Conservation (phyloP, 2,329 filamentous ascomycete species). For the Monilinia aucupariae region DNA sequence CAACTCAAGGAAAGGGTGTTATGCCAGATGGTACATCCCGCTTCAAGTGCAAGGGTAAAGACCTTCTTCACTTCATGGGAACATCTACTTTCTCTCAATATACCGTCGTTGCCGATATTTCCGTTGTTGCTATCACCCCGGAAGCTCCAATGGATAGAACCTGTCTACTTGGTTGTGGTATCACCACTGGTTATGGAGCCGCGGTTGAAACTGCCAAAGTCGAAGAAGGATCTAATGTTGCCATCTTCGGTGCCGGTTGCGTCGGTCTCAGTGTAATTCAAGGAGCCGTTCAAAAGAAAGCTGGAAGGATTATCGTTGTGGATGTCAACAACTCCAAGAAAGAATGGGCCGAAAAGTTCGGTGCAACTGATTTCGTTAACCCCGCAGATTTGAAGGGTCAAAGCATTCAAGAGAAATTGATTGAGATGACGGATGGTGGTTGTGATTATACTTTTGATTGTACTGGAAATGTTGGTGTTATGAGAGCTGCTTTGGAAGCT, state of each 20-base stretch:
- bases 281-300: conserved; percentile 63
- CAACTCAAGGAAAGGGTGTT: conserved; percentile 89
- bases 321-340: conserved; percentile 87
- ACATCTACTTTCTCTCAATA: conserved; percentile 98
- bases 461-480: conserved; percentile 93
- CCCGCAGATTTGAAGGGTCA: conserved; percentile 71
- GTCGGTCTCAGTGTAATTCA: conserved; percentile 94
- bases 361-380: conserved; percentile 95
- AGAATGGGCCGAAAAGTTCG: conserved; percentile 88
- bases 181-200: conserved; percentile 96
- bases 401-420: conserved; percentile 83
- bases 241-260: conserved; percentile 92
- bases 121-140: conserved; percentile 85
- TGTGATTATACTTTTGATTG: conserved; percentile 99
- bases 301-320: conserved; percentile 53
- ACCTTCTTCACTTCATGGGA: conserved; percentile 98
- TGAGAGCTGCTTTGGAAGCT: conserved; percentile 91
- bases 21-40: conserved; percentile 96
- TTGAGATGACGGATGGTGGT: conserved; percentile 96
- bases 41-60: conserved; percentile 91
- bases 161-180: conserved; percentile 93
- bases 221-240: conserved; percentile 82
- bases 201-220: conserved; percentile 89
- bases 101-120: conserved; percentile 97
- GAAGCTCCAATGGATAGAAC: conserved; percentile 94